Base-by-base conservation (phyloP, 2,329 filamentous ascomycete species). In the Emmonsiellopsis sp. region DNA sequence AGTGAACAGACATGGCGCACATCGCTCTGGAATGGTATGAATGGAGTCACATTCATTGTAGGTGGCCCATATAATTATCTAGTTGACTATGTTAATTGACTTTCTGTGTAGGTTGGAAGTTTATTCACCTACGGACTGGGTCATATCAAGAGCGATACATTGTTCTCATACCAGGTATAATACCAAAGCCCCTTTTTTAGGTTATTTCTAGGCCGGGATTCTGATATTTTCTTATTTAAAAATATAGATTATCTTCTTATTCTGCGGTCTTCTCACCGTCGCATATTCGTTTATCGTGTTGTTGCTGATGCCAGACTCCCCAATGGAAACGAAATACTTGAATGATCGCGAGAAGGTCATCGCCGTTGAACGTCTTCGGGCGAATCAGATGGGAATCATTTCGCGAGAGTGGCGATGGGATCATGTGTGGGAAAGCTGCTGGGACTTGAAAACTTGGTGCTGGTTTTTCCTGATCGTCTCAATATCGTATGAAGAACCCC, bases 21-120 rank as follows among this genome's bases (percentile, higher is more conserved):
- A 10, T 76, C 77, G 7, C 73, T 74, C 2, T 84, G 81, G 81
- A 82, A 83, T 59, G 76, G 74, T 17, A 83, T 82, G 76, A 80
- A 83, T 52, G 80, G 81, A 2, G 63, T 82, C 3, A 79, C 78
- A 3, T 79, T 77, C 61, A 79, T 82, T 7, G 48, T 51, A 42
- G 27, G 58, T 72, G 74, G 31, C 10, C 52, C 43, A 11, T 27
- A 42, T 10, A 21, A 6, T 8, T 39, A n/a, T 2, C 21, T 5
- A 37, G 8, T 21, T 27, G 13, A 46, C 53, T 21, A 10, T 49
- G 37, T 55, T 65, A 27, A 61, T 51, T 4, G 14, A 27, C 8
- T 27, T 17, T 1, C 21, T 48, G 14, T 42, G 9, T 32, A 51
- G 48, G 74, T 78, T 31, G 79, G 79, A 1, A 79, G 77, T 59